Percentiles rank a stretch among this genome's conserved stretches.
These are phyloP conservation scores for Acidiella bohemica DNA, from an alignment of 495 filamentous ascomycete species.

Conservation along the genomic window DNA sequence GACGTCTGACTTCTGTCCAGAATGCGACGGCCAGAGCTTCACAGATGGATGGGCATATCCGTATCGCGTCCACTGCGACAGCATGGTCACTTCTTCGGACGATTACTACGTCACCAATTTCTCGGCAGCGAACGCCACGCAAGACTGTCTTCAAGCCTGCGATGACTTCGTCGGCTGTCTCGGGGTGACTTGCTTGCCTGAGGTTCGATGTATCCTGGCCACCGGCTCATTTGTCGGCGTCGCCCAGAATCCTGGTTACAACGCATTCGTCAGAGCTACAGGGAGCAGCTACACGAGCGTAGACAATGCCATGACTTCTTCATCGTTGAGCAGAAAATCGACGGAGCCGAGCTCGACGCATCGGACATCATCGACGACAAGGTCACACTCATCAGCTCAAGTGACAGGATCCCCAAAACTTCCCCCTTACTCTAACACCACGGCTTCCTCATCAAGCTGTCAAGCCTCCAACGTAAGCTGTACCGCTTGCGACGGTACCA, in stretches of 20 bases:
- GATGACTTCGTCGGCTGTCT: constrained; percentile 1
- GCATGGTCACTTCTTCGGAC: background rate
- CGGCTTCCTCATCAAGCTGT: background rate
- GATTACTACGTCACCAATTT: background rate
- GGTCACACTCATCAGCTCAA: background rate
- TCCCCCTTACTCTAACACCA: background rate
- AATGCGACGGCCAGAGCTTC: constrained; percentile 1
- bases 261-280: background rate
- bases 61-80: constrained; percentile 6
- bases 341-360: no score
- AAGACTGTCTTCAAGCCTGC: constrained; percentile 3
- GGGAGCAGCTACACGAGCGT: background rate
- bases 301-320: no score
- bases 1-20: background rate
- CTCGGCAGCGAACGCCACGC: background rate
- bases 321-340: no score
- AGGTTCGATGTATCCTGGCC: background rate
- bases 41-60: background rate
- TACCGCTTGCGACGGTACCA: constrained; percentile 2
- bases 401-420: no score
- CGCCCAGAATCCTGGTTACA: background rate
- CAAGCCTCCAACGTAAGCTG: constrained; percentile 1
- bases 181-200: background rate
- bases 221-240: background rate
- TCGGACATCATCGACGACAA: background rate